Base-by-base conservation (phyloP, 495 filamentous ascomycete species). In the Astrothelium subdiscretum region DNA sequence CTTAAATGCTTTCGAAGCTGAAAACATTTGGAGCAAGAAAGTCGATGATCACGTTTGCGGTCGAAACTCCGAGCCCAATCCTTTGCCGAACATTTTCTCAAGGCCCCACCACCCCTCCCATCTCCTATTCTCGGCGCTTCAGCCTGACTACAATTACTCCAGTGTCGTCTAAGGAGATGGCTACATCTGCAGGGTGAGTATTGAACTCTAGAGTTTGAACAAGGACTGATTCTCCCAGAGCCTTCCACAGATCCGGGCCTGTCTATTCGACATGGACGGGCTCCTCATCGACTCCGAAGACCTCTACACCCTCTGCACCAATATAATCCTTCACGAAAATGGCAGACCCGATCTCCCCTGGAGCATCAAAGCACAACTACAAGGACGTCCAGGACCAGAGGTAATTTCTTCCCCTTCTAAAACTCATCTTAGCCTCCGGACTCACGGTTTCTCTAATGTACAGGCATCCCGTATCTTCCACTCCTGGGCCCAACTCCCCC, bases 251-350 rank as follows among this genome's bases (percentile, higher is more conserved):
- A 82, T 97, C 62, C 83, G 90, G 62, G 94, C 94, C 63, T 96
- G 91, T 76, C 86, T 99, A 62, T 99, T 99, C 71, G 94, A 98
- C 79, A 96, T 98, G 91, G 94, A 98, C 71, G 94, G 94, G 48
- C 86, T 98, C 31, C 81, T 98, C 22, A 85, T 98, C 65, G 86
- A 97, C 75, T 90, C 90, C 18, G 94, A 99, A 69, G 95, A 99
- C 72, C 81, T 87, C 62, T 97, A 97, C 78, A 94, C 90, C 0
- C 71, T 82, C 27, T 87, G 87, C 73, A 87, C 89, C 31, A 96
- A 97, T 74, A 74, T 83, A 40, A 80, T 97, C 43, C 86, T 99
- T 6, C 76, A 78, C 43, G 82, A 88, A 69, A 86, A 92, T 71
- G 81, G 81, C 63, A 85, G 84, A 38, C 85, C 87, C 8, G 67